phyloP scores from a whole-genome alignment of 2,329 filamentous ascomycete genomes.

The Fusarium falciforme region DNA sequence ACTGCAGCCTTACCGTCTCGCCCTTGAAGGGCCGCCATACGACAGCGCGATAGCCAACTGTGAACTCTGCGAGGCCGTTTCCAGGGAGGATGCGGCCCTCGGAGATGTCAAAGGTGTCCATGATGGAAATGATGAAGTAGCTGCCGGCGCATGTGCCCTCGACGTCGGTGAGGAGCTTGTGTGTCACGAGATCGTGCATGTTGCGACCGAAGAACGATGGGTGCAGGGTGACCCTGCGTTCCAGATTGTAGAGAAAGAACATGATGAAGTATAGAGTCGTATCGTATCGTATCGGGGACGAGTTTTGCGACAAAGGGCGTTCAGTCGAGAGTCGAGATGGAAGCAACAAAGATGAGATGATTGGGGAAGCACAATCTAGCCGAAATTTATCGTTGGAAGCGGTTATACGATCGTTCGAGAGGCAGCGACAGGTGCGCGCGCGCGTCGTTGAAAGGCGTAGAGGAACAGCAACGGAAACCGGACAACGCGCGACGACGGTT shows the following conservation, averaged over 20 bases:
- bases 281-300: neutral
- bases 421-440: slow-evolving; percentile 4
- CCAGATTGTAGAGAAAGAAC: slow-evolving; percentile 99
- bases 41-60: slow-evolving; percentile 92
- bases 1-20: slow-evolving; percentile 79
- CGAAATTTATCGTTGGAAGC: neutral
- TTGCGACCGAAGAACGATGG: slow-evolving; percentile 97
- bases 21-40: slow-evolving; percentile 98
- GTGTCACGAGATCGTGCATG: slow-evolving; percentile 90
- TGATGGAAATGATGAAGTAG: slow-evolving; percentile 98
- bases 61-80: slow-evolving; percentile 93
- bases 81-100: slow-evolving; percentile 93
- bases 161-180: slow-evolving; percentile 90
- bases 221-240: slow-evolving; percentile 93
- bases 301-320: slow-evolving; percentile 3
- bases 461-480: slow-evolving; percentile 4
- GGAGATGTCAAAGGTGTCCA: slow-evolving; percentile 95
- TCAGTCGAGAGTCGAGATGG: neutral
- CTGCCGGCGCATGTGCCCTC: slow-evolving; percentile 95
- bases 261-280: slow-evolving; percentile 60
- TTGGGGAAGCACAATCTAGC: neutral
- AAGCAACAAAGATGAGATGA: neutral
- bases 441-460: slow-evolving; percentile 7
- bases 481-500: slow-evolving; percentile 15
- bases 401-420: slow-evolving; percentile 17